Evolutionary conservation across 2,329 filamentous ascomycete genomes (phyloP), one percentile per base, ranked within the genome.

Genomic region (Sphaceloma murrayae): DNA sequence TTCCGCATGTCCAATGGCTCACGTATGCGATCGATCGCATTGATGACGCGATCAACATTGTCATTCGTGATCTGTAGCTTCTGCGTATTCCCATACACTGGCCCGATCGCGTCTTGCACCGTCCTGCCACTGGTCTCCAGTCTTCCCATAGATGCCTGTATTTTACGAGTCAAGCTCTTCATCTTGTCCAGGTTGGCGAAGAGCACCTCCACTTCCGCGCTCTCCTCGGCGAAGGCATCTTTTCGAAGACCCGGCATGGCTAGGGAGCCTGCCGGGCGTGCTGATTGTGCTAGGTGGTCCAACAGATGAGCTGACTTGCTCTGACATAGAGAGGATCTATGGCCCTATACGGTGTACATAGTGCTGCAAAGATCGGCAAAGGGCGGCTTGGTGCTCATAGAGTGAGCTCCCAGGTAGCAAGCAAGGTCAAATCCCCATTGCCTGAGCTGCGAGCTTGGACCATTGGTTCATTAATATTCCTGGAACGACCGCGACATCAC

Each of bases 1-100:
- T 83, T 86, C 58, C 91, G 89, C 59, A 87, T 86, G 60, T 96
- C 87, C 49, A 88, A 78, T n/a, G 91, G 89, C 56, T 93, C 83
- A 53, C 85, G 80, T 30, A 96, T 73, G 50, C 81, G 79, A 50
- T 94, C 87, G 54, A 98, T 96, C 13, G 88, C 85, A 50, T 80
- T 74, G 48, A 94, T 77, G 26, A 95, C 78, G 49, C 77, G 75
- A 58, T 96, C 88, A 55, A 96, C 84, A 59, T 98, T 98, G 52
- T 75, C 79, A 52, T 85, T 87, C 26, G 93, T 77, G n/a, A 81
- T 75, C 63, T 96, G 91, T 16, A 96, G 72, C 50, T 80, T 82
- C 62, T 86, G 84, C 1, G 91, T 96, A 62, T 95, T 93, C 55
- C 83, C 85, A 59, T 88, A 93, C 31, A 98, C 81, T 6, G 91